Evolutionary conservation across 2,329 filamentous ascomycete species (phyloP).

Genomic region (Fusarium sp.): DNA sequence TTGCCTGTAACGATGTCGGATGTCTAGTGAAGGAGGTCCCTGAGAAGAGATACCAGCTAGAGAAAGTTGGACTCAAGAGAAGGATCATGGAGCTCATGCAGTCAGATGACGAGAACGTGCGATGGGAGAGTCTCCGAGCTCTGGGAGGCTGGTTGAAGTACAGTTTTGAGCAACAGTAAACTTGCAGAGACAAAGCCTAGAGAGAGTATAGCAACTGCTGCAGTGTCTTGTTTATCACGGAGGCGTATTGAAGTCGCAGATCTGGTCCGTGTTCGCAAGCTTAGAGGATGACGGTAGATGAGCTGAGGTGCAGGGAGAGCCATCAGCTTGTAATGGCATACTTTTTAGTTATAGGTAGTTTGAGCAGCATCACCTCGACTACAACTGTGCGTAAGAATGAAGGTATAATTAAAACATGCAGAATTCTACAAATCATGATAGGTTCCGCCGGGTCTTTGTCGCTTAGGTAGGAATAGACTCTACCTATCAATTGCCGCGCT

Average conservation of each 20-base stretch:
- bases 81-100: conserved; percentile 95
- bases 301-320: conserved; percentile 41
- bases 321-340: conserved; percentile 52
- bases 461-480: background rate
- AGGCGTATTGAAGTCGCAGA: conserved; percentile 38
- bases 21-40: conserved; percentile 89
- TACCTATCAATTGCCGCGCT: conserved; percentile 14
- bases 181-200: conserved; percentile 13
- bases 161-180: conserved; percentile 65
- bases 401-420: conserved; percentile 13
- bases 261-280: conserved; percentile 35
- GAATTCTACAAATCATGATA: background rate
- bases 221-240: conserved; percentile 43
- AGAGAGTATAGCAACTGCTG: conserved; percentile 24
- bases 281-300: conserved; percentile 46
- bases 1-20: conserved; percentile 94
- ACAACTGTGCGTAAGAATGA: conserved; percentile 40
- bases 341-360: conserved; percentile 46
- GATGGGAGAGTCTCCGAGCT: conserved; percentile 92
- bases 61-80: conserved; percentile 86
- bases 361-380: conserved; percentile 33
- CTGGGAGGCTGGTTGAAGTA: conserved; percentile 77
- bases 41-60: conserved; percentile 82
- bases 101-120: conserved; percentile 86
- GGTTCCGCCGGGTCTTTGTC: background rate